Base-by-base conservation (phyloP, 148 eudicot genomes). In the Cornus kousa region DNA sequence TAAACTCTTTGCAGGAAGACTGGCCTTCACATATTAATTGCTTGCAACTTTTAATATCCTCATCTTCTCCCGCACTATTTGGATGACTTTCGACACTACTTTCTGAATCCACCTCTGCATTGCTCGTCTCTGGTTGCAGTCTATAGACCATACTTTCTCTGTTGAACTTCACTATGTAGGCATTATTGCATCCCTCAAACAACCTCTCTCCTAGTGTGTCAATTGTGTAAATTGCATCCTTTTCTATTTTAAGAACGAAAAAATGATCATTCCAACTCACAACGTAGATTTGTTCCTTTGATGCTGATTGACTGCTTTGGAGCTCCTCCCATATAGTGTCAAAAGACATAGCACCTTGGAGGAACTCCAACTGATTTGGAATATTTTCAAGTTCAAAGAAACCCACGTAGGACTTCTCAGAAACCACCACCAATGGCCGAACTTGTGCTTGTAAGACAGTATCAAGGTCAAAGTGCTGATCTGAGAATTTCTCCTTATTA, bases 261-360 rank as follows among this genome's bases (percentile, higher is more conserved):
- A 80, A 80, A 62, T 80, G 83, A 55, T 80, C 83, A 57, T 80
- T 80, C 83, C 83, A 80, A 53, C 83, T 81, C 64, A 81, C 83
- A 65, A 81, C 43, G 69, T 76, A 81, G 75, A 81, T 72, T 9
- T 79, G 40, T 65, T 72, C 83, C 43, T 40, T 79, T n/a, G 14
- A 48, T 20, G 76, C 5, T 20, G 83, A 71, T 50, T 55, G 72
- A 48, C 67, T 72, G 7, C 37, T 60, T 70, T 76, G 57, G 35
- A 81, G 68, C 79, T 76, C 79, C 70, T 81, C 76, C 83, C 83
- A 81, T 71, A 81, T 81, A 33, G 35, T 76, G 67, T 81, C 83
- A 66, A 81, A 81, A 59, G 83, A 76, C 83, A 76, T 76, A 2
- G 79, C 83, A 35, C 79, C 76, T 71, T 81, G 76, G 23, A 81